A percentile compares a stretch with the other conserved stretches of the same genome.
Conservation (phyloP, 495 filamentous ascomycete genomes). For the Poronia punctata region DNA sequence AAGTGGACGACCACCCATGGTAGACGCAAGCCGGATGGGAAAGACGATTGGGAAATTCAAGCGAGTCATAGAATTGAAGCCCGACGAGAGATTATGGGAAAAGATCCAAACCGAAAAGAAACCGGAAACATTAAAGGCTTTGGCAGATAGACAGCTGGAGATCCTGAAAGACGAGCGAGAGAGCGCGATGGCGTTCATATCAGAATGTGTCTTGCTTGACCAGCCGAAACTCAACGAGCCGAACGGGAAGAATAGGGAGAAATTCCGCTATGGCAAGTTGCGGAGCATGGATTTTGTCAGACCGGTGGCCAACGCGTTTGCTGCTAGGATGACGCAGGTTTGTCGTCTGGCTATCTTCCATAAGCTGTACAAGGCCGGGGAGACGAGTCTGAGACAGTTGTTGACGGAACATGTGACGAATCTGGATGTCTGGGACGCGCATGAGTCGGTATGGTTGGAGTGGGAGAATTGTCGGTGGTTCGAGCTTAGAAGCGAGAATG, state of each 20-base stretch:
- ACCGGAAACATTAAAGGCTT: background rate
- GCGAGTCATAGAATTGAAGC: background rate
- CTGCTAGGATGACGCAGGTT: background rate
- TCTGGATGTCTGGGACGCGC: background rate
- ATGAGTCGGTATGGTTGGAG: conserved; percentile 13
- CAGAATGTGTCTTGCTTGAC: background rate
- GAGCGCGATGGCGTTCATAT: background rate
- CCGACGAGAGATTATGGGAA: conserved; percentile 2
- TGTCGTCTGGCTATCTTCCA: background rate
- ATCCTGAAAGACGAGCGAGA: background rate
- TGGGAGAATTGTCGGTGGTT: conserved; percentile 15
- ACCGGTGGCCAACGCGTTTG: conserved; percentile 5
- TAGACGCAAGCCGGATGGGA: background rate
- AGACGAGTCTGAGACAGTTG: background rate
- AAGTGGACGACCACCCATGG: conserved; percentile 1
- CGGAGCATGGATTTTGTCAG: background rate
- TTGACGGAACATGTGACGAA: conserved; percentile 2
- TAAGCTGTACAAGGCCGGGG: background rate
- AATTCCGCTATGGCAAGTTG: background rate
- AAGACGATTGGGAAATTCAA: background rate
- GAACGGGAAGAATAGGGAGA: background rate
- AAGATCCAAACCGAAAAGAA: background rate
- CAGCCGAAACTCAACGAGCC: conserved; percentile 1
- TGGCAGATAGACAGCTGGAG: background rate
- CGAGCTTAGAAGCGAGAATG: background rate